phyloP scores from a whole-genome alignment of 805 yeast species.

The Ogataea polymorpha region DNA sequence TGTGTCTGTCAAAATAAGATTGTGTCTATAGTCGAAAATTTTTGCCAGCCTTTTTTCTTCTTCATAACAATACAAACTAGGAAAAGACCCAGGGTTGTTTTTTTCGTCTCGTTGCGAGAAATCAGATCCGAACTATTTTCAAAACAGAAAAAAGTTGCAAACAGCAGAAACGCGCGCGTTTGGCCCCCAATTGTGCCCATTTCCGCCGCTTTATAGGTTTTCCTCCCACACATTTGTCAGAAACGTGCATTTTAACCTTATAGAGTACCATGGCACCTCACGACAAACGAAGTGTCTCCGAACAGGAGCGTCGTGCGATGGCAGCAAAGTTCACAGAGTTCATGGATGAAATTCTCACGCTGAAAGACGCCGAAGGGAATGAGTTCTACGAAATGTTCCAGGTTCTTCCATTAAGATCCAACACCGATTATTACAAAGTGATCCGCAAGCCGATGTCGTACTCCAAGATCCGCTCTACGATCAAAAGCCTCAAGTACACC shows the following conservation, averaged over 20 bases:
- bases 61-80: conserved; percentile 5
- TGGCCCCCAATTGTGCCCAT: background rate
- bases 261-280: conserved; percentile 10
- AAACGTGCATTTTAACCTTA: conserved; percentile 1
- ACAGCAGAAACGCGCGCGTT: conserved; percentile 2
- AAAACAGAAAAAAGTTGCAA: conserved; percentile 1
- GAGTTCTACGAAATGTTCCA: conserved; percentile 47
- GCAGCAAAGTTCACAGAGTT: conserved; percentile 13
- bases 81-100: conserved; percentile 4
- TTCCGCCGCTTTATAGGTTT: conserved; percentile 1
- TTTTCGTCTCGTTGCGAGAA: conserved; percentile 9
- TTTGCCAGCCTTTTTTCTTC: conserved; percentile 5
- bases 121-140: conserved; percentile 5
- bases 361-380: conserved; percentile 28
- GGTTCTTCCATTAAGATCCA: conserved; percentile 68
- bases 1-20: conserved; percentile 9
- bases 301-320: conserved; percentile 21
- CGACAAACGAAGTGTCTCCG: conserved; percentile 12
- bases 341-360: conserved; percentile 22
- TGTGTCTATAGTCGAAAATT: conserved; percentile 9
- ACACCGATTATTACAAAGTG: conserved; percentile 74
- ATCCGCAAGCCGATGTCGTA: conserved; percentile 82
- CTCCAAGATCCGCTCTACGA: conserved; percentile 60
- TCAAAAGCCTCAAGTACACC: conserved; percentile 52
- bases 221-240: conserved; percentile 1